Conservation (phyloP, 345 rosid species). For the Salix arbutifolia region DNA sequence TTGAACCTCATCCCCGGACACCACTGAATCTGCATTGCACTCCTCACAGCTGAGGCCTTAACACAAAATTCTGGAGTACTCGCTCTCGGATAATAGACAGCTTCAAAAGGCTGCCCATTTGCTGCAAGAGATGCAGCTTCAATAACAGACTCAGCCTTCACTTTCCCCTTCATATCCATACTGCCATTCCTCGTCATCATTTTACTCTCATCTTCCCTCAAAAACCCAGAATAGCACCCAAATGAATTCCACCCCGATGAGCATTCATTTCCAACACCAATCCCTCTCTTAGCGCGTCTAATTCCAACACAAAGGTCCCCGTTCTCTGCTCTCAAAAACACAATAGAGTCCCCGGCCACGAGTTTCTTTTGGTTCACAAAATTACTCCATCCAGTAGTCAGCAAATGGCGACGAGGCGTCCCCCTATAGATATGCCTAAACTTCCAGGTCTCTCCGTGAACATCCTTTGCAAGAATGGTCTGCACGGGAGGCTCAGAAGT, state of each 20-base stretch:
- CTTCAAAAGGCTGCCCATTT: slow-evolving; percentile 64
- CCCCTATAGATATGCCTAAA: slow-evolving; percentile 96
- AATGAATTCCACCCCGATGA: slow-evolving; percentile 67
- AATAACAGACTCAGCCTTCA: slow-evolving; percentile 58
- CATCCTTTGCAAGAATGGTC: slow-evolving; percentile 86
- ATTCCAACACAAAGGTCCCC: slow-evolving; percentile 95
- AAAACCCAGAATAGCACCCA: slow-evolving; percentile 52
- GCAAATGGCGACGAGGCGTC: slow-evolving; percentile 88
- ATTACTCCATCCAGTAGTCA: slow-evolving; percentile 98
- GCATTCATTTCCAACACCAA: slow-evolving; percentile 60
- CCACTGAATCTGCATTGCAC: slow-evolving; percentile 80
- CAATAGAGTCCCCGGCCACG: slow-evolving; percentile 91
- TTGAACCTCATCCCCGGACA: slow-evolving; percentile 88
- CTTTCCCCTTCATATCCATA: slow-evolving; percentile 47
- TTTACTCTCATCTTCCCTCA: slow-evolving; percentile 54
- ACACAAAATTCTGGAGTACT: slow-evolving; percentile 84
- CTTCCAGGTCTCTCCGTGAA: slow-evolving; percentile 84
- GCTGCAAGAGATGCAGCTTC: slow-evolving; percentile 74
- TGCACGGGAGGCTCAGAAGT: slow-evolving; percentile 93
- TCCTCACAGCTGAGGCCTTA: slow-evolving; percentile 56
- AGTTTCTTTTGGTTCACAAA: slow-evolving; percentile 98
- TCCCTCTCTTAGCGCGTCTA: slow-evolving; percentile 77
- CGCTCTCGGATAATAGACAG: slow-evolving; percentile 78
- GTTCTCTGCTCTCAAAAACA: slow-evolving; percentile 72
- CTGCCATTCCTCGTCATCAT: slow-evolving; percentile 35